These are phyloP conservation scores for Orbilia brochopaga DNA, from an alignment of 2,329 filamentous ascomycete genomes.

Conservation along the genomic window DNA sequence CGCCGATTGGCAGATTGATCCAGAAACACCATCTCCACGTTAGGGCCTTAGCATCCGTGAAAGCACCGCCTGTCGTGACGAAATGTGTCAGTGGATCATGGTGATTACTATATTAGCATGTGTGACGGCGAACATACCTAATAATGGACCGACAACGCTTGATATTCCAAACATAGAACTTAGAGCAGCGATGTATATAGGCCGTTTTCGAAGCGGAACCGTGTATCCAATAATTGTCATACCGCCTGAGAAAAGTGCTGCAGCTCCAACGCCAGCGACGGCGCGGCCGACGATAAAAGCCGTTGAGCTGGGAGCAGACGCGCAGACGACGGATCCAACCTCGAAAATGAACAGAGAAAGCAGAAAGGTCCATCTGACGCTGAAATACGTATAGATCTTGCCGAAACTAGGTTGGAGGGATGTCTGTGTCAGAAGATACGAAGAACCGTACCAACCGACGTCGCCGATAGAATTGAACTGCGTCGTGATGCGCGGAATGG, in stretches of 20 bases:
- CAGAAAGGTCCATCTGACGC: constrained; percentile 56
- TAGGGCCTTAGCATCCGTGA: constrained; percentile 58
- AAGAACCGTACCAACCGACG: constrained; percentile 60
- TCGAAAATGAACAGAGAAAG: constrained; percentile 48
- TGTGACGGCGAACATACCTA: constrained; percentile 57
- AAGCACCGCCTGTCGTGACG: constrained; percentile 21
- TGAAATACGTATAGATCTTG: constrained; percentile 59
- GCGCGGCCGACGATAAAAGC: constrained; percentile 64
- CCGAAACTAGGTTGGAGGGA: constrained; percentile 59
- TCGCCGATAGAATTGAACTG: constrained; percentile 58
- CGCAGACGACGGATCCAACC: constrained; percentile 64
- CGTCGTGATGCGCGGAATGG: constrained; percentile 47
- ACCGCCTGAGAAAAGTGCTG: constrained; percentile 61
- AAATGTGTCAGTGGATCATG: not conserved
- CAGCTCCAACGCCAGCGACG: constrained; percentile 62
- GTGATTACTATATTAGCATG: not conserved
- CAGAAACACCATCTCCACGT: constrained; percentile 63
- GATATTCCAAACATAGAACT: constrained; percentile 62
- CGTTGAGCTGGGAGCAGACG: constrained; percentile 62
- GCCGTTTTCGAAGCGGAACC: constrained; percentile 55
- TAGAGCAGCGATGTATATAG: constrained; percentile 55
- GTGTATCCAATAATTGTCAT: constrained; percentile 60
- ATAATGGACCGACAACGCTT: constrained; percentile 62
- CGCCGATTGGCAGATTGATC: constrained; percentile 61
- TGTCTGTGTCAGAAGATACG: constrained; percentile 58